Percentiles rank a stretch among this genome's conserved stretches.
phyloP scores from a whole-genome alignment of 257 asterid genomes.

The Echites panduratus region DNA sequence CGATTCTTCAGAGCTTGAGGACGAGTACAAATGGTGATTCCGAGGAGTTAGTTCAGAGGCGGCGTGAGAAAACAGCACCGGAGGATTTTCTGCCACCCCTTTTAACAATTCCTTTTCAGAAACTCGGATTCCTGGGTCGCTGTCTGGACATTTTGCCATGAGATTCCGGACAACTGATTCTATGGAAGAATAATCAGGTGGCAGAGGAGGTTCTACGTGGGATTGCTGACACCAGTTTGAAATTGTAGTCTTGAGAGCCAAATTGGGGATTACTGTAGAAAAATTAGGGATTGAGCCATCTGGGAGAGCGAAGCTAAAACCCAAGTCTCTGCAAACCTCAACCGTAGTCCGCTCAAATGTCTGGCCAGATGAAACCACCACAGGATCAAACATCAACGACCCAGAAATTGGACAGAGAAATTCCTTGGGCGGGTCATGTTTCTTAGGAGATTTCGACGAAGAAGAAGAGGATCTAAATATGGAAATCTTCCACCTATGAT shows the following conservation, averaged over 20 bases:
- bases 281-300: slow-evolving; percentile 67
- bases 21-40: slow-evolving; percentile 24
- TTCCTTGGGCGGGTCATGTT: slow-evolving; percentile 42
- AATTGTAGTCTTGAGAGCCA: slow-evolving; percentile 61
- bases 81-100: slow-evolving; percentile 44
- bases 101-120: slow-evolving; percentile 53
- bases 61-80: slow-evolving; percentile 40
- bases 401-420: slow-evolving; percentile 74
- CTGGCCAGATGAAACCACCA: slow-evolving; percentile 78
- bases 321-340: slow-evolving; percentile 49
- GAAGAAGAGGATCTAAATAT: slow-evolving; percentile 32
- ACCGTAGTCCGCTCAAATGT: slow-evolving; percentile 67
- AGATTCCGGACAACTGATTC: slow-evolving; percentile 37
- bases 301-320: slow-evolving; percentile 49
- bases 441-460: slow-evolving; percentile 14
- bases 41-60: slow-evolving; percentile 42
- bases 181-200: slow-evolving; percentile 42
- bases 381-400: slow-evolving; percentile 71
- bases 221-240: slow-evolving; percentile 56
- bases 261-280: slow-evolving; percentile 58
- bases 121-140: slow-evolving; percentile 17
- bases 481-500: slow-evolving; percentile 50
- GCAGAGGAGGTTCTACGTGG: slow-evolving; percentile 42
- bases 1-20: slow-evolving; percentile 83
- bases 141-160: slow-evolving; percentile 16